Percentiles rank a stretch among this genome's conserved stretches.
Conservation (phyloP, 2,329 filamentous ascomycete genomes). For the Arthroderma sp. region DNA sequence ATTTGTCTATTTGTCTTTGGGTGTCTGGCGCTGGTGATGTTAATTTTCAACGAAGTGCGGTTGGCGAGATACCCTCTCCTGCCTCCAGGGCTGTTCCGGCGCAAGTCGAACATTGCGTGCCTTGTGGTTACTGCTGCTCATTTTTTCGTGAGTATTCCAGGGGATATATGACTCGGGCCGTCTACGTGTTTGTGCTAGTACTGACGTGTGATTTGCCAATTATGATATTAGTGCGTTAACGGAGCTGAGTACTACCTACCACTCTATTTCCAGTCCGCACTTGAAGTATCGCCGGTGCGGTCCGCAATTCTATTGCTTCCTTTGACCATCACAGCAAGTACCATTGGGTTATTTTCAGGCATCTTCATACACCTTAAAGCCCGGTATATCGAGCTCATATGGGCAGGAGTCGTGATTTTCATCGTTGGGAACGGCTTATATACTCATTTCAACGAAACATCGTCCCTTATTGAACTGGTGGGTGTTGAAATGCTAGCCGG, state of each 20-base stretch:
- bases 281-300: slow-evolving; percentile 53
- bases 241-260: slow-evolving; percentile 66
- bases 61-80: slow-evolving; percentile 65
- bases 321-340: slow-evolving; percentile 51
- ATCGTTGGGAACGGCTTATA: slow-evolving; percentile 37
- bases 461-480: slow-evolving; percentile 30
- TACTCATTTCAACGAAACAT: slow-evolving; percentile 27
- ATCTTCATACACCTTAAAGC: slow-evolving; percentile 63
- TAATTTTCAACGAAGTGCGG: slow-evolving; percentile 58
- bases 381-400: slow-evolving; percentile 43
- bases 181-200: slow-evolving; percentile 27
- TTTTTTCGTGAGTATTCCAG: slow-evolving; percentile 58
- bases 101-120: slow-evolving; percentile 51
- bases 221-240: slow-evolving; percentile 56
- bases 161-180: slow-evolving; percentile 30
- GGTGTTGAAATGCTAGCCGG: slow-evolving; percentile 39
- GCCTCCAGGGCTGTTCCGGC: slow-evolving; percentile 56
- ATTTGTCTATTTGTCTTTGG: slow-evolving; percentile 69
- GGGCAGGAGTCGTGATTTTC: slow-evolving; percentile 29
- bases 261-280: slow-evolving; percentile 68
- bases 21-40: slow-evolving; percentile 47
- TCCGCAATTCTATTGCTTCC: slow-evolving; percentile 64
- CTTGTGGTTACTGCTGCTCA: slow-evolving; percentile 58
- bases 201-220: slow-evolving; percentile 50
- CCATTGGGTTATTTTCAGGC: slow-evolving; percentile 47